Evolutionary conservation across 2,329 filamentous ascomycete genomes (phyloP).

Genomic region (Penicillium griseofulvum): DNA sequence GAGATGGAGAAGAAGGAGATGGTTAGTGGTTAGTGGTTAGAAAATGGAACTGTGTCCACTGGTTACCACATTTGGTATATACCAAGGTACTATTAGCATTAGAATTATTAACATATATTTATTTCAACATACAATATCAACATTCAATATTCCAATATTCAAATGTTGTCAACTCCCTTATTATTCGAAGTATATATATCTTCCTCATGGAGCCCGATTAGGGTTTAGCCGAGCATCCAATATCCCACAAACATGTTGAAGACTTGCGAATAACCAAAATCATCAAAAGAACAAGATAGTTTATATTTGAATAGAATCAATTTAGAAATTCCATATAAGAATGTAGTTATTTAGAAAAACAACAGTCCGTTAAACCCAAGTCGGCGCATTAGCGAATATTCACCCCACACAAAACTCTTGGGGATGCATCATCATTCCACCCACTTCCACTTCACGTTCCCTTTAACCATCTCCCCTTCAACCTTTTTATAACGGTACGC

Average conservation of each 20-base stretch:
- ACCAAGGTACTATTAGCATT: not conserved
- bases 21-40: no score
- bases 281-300: not conserved
- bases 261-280: not conserved
- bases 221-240: conserved; percentile 41
- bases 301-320: not conserved
- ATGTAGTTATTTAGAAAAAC: not conserved
- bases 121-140: no score
- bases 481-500: conserved; percentile 13
- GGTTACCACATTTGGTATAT: not conserved
- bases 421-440: conserved; percentile 18
- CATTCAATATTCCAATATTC: no score
- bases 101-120: no score
- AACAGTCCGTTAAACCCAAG: not conserved
- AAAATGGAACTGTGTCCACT: not conserved
- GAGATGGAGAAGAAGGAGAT: not conserved
- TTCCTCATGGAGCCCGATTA: conserved; percentile 18
- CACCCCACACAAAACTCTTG: conserved; percentile 29
- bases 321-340: not conserved
- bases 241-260: conserved; percentile 21
- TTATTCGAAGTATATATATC: not conserved
- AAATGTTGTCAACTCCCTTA: not conserved
- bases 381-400: conserved; percentile 25
- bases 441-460: conserved; percentile 14
- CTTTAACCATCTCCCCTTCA: conserved; percentile 12